Percentiles rank a stretch among this genome's conserved stretches.
These are phyloP conservation scores for Akanthomyces lecanii DNA, from an alignment of 2,329 filamentous ascomycete genomes.

Conservation along the genomic window DNA sequence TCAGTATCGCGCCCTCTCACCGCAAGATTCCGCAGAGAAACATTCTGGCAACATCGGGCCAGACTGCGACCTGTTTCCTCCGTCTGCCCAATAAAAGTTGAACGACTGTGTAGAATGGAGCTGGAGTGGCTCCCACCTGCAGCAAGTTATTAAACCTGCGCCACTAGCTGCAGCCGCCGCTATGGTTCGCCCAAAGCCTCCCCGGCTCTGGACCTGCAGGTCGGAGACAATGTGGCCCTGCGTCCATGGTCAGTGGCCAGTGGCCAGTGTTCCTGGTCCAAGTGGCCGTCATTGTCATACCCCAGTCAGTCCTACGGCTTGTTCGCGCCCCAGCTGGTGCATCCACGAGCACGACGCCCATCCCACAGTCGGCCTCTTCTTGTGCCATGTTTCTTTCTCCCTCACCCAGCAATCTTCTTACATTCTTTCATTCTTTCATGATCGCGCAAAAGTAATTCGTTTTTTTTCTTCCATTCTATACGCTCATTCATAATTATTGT, in stretches of 20 bases:
- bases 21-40: slow-evolving; percentile 9
- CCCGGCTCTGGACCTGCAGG: slow-evolving; percentile 8
- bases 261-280: neutral
- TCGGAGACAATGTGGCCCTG: slow-evolving; percentile 9
- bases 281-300: neutral
- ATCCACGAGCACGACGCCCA: neutral
- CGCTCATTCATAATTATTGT: too few relatives aligned
- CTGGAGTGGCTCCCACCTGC: slow-evolving; percentile 15
- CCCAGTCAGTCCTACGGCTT: neutral
- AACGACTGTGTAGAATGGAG: neutral
- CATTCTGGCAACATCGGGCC: neutral
- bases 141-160: slow-evolving; percentile 17
- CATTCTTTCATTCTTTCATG: slow-evolving; percentile 12
- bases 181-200: neutral
- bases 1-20: slow-evolving; percentile 1
- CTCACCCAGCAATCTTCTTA: slow-evolving; percentile 3
- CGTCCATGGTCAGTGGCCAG: neutral
- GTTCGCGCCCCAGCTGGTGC: slow-evolving; percentile 3
- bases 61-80: neutral
- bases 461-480: neutral
- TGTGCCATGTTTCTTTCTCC: neutral
- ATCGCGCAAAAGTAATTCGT: neutral
- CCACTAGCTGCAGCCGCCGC: slow-evolving; percentile 16
- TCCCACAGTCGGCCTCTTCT: slow-evolving; percentile 9
- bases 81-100: neutral